Conservation (phyloP, 1,284 basidiomycete species). For the Ustilago vetiveriae region DNA sequence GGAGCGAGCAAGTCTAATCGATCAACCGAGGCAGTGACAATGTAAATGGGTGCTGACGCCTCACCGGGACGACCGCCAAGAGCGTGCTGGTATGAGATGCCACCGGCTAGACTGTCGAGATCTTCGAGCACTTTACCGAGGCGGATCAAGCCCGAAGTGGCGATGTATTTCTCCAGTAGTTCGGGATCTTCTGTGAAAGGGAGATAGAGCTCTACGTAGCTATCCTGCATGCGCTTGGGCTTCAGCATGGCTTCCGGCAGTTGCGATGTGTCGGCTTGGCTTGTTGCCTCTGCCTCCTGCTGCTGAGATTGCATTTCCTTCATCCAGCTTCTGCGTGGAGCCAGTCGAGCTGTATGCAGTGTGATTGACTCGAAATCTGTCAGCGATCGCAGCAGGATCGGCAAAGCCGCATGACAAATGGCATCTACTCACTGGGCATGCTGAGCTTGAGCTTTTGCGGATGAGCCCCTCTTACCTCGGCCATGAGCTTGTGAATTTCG, state of each 20-base stretch:
- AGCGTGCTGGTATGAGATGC: conserved; percentile 66
- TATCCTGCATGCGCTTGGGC: conserved; percentile 63
- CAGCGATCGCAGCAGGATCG: neutral
- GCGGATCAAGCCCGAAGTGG: conserved; percentile 62
- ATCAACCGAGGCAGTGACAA: conserved; percentile 68
- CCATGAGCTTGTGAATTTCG: conserved; percentile 46
- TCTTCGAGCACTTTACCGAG: conserved; percentile 68
- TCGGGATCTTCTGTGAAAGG: conserved; percentile 61
- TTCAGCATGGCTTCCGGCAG: conserved; percentile 35
- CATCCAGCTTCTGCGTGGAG: conserved; percentile 45
- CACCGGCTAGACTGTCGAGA: conserved; percentile 66
- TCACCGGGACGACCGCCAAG: conserved; percentile 62
- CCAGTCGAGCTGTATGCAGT: conserved; percentile 31
- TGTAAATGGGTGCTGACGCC: conserved; percentile 62
- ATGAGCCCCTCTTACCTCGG: conserved; percentile 36
- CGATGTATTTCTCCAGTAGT: conserved; percentile 67
- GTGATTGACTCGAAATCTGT: neutral
- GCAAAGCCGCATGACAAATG: neutral
- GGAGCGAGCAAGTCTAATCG: conserved; percentile 60
- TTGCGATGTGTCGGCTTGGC: conserved; percentile 9
- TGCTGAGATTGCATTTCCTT: conserved; percentile 42
- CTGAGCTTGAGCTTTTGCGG: conserved; percentile 46
- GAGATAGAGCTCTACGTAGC: conserved; percentile 65
- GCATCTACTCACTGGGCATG: conserved; percentile 36
- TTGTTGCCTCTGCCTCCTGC: neutral